phyloP scores from a whole-genome alignment of 352 stramenopile genomes.

The Pythium volutum region DNA sequence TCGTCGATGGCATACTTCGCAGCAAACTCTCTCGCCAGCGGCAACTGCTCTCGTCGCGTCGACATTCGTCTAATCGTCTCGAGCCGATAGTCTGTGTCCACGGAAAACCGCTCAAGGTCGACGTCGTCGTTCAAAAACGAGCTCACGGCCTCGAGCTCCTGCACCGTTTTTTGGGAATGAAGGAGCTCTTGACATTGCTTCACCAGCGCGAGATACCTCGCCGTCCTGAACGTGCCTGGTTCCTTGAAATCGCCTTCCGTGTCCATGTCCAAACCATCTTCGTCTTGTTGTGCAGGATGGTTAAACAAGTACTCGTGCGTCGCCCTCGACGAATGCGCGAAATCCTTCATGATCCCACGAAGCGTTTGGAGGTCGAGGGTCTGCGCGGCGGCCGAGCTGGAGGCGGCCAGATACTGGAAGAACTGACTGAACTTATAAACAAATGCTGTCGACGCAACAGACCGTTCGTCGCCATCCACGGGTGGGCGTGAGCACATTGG shows the following conservation, averaged over 20 bases:
- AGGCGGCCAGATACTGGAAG: slow-evolving; percentile 8
- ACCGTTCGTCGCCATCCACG: background rate
- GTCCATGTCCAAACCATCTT: background rate
- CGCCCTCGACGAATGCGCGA: slow-evolving; percentile 5
- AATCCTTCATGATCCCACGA: background rate
- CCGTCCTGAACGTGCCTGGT: background rate
- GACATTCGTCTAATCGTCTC: slow-evolving; percentile 49
- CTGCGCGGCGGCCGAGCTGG: background rate
- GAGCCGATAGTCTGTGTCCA: slow-evolving; percentile 46
- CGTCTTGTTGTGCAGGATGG: background rate
- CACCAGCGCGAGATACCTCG: slow-evolving; percentile 26
- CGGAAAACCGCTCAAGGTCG: slow-evolving; percentile 51
- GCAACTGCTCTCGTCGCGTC: slow-evolving; percentile 46
- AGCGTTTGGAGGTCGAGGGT: background rate
- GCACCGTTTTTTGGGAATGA: slow-evolving; percentile 45
- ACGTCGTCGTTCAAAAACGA: slow-evolving; percentile 58
- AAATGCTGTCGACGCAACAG: background rate
- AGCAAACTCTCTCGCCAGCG: slow-evolving; percentile 50
- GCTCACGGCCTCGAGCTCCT: slow-evolving; percentile 65
- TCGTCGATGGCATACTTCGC: slow-evolving; percentile 66
- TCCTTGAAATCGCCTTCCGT: background rate
- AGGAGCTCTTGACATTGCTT: slow-evolving; percentile 44
- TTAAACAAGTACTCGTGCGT: slow-evolving; percentile 1
- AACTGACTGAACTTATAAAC: slow-evolving; percentile 7
- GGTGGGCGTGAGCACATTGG: slow-evolving; percentile 15